Base-by-base conservation (phyloP, 768 basidiomycete genomes). In the Paxillus ammoniavirescens region DNA sequence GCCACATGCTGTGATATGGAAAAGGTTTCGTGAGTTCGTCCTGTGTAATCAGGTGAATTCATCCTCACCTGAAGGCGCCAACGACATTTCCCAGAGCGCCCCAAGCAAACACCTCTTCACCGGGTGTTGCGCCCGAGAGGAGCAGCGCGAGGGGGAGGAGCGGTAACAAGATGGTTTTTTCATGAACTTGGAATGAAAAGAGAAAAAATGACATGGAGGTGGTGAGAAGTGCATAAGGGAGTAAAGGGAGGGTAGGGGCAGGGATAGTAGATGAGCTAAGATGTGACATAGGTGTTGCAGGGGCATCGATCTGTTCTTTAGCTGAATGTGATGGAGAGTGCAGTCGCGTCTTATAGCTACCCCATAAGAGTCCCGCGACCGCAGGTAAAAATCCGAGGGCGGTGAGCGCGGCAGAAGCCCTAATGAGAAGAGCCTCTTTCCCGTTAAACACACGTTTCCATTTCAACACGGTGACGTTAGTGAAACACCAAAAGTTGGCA, bases 401-500 rank as follows among this genome's bases (percentile, higher is more conserved):
- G 0, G 95, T 97, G 13, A 88, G 67, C 0, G 66, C 68, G 0
- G 87, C 77, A 0, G 93, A 89, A 2, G 89, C 67, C 57, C 82
- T 84, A 51, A 92, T 73, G 7, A 94, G 77, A 4, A 77, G 63
- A 0, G 61, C 65, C 5, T 80, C 75, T 75, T 76, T 82, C 14
- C 69, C 65, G 2, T 40, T 48, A 31, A 69, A 71, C 10, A 57
- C 21, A 28, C 69, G 68, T 46, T 81, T 83, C 88, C 95, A 97
- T 67, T 96, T 97, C 72, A 98, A 68, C 13, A 89, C 71, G 8
- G 65, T 60, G 21, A 95, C 86, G 65, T 98, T 93, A 15, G 87
- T 83, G 31, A 93, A 91, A 69, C 95, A 97, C 95, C 95, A 98
- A 65, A 96, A 91, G 67, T 98, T 98, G 38, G 95, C 93, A 21